Evolutionary conservation across 2,329 filamentous ascomycete species (phyloP), one percentile per base, ranked within the genome.

Genomic region (Parastagonospora avenae): DNA sequence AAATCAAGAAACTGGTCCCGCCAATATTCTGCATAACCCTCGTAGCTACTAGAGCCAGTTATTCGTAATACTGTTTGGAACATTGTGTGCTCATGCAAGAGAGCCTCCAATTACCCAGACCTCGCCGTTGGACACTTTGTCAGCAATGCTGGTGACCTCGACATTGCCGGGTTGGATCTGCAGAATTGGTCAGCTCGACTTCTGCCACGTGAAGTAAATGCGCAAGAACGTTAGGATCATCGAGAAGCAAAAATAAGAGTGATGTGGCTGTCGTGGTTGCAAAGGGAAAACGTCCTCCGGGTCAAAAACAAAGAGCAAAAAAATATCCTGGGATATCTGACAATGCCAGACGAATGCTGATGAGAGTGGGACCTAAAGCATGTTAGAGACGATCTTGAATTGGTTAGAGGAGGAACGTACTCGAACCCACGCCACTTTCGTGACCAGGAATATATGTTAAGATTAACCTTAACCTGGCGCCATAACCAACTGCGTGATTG

Each of bases 41-140:
- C 30, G 10, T 19, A 11, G 27, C 24, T 42, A 32, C 14, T 16
- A 14, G 12, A 42, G 39, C 39, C 39, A 40, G 37, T 28, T 33
- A 8, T 8, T 41, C 37, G 31, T 52, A 32, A 45, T 24, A 10
- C n/a, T 15, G 32, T 41, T 19, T 30, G 7, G 7, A 16, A 29
- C 28, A 24, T 38, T 16, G 30, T 38, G n/a, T 16, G 11, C 19
- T 28, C 59, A 71, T 31, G 57, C 84, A 51, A 88, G 66, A 19
- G 87, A 83, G 4, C 79, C 81, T 59, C 84, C 84, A 52, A 90
- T 68, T 32, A 92, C 82, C 91, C 91, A 95, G 61, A 97, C 82
- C 75, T 97, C 90, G 4, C 94, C 94, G 70, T 97, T 99, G 3
- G 85, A 83, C 14, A 95, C 92, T 53, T 85, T 83, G 60, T 87